phyloP scores from a whole-genome alignment of 768 basidiomycete species.

The Phaeotremella skinneri region DNA sequence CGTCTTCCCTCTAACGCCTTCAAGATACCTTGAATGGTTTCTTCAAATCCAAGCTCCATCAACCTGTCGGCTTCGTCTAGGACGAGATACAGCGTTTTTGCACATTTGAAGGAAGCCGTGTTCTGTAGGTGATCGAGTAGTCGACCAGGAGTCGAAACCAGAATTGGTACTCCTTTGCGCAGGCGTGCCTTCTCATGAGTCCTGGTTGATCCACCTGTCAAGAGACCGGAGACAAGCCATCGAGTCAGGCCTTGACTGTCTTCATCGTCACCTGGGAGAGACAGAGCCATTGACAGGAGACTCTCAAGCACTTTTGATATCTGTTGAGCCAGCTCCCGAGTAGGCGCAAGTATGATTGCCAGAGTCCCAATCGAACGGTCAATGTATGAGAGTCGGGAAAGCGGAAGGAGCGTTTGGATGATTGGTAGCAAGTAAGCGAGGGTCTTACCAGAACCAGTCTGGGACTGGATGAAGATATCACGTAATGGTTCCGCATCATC shows the following conservation, averaged over 20 bases:
- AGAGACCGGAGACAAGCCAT: constrained; percentile 88
- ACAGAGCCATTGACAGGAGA: constrained; percentile 68
- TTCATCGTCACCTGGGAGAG: constrained; percentile 54
- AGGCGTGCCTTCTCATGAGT: constrained; percentile 93
- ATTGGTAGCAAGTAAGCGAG: constrained; percentile 90
- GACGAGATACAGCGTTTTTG: constrained; percentile 91
- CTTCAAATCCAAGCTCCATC: constrained; percentile 98
- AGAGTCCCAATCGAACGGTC: constrained; percentile 92
- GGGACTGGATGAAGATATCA: constrained; percentile 90
- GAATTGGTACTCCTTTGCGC: constrained; percentile 89
- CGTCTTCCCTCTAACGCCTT: constrained; percentile 78
- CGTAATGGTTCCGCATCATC: constrained; percentile 54
- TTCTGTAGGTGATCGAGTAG: constrained; percentile 95
- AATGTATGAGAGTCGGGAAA: constrained; percentile 85
- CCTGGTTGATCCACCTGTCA: constrained; percentile 90
- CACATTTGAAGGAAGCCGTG: constrained; percentile 85
- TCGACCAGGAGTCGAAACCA: constrained; percentile 93
- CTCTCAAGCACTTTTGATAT: constrained; percentile 91
- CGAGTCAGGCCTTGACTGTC: constrained; percentile 56
- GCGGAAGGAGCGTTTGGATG: constrained; percentile 86
- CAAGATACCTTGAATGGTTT: constrained; percentile 86
- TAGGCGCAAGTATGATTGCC: constrained; percentile 90
- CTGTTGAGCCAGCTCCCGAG: constrained; percentile 92
- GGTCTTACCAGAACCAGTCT: constrained; percentile 97
- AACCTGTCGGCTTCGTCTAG: constrained; percentile 95